Base-by-base conservation (phyloP, 1,284 basidiomycete species). In the Ganoderma boninense region DNA sequence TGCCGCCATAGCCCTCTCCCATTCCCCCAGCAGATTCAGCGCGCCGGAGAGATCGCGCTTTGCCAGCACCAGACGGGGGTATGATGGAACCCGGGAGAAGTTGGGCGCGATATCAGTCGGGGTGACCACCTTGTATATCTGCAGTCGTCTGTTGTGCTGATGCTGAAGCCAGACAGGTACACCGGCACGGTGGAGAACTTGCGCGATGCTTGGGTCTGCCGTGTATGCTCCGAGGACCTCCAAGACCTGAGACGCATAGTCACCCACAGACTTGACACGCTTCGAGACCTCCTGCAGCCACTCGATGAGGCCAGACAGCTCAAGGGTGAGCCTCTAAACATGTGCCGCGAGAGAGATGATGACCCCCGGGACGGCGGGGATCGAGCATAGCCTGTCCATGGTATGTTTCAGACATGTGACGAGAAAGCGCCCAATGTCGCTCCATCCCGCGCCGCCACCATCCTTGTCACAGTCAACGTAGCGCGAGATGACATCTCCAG, bases 101-200 rank as follows among this genome's bases (percentile, higher is more conserved):
- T 62, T n/a, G 1, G 20, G 11, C 4, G 64, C 64, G 20, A 65
- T 7, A 16, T 59, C 23, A 1, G 23, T 64, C 29, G 35, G 29
- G 26, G 11, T 38, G 8, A 65, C 68, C 18, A 65, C 62, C 35
- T 54, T 18, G 26, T 46, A 61, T n/a, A 69, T 43, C 35, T 7
- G 1, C 10, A 61, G 10, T 16, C 13, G 56, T 1, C n/a, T 20
- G n/a, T 42, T 65, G 6, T 35, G 38, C 16, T 38, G 68, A 23
- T 62, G 63, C 14, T 63, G 57, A 16, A 69, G 57, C 68, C 68
- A 69, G 26, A 65, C 49, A 2, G 68, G 68, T 2, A 69, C 14
- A 2, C 68, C 68, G 3, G 54, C 43, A 10, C 63, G 46, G 64
- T 61, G 43, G 29, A 69, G 43, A 16, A 57, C 18, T 43, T 69